Evolutionary conservation across 2,329 filamentous ascomycete species (phyloP).

Genomic region (Ophiocordyceps camponoti-saundersi): DNA sequence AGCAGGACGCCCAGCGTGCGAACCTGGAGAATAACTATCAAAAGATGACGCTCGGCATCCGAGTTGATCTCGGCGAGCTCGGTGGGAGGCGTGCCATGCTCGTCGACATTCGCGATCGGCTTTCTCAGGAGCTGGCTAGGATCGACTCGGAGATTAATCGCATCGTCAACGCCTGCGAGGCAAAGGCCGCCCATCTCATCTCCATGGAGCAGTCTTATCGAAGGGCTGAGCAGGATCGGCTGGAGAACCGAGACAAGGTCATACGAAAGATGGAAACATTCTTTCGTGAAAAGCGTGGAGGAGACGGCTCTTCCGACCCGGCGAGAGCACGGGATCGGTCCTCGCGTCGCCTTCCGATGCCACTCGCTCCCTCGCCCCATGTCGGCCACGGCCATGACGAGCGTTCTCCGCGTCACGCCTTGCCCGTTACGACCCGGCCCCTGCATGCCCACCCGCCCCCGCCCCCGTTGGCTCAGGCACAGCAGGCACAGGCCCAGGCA

Average conservation of each 20-base stretch:
- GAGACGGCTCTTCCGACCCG: slow-evolving; percentile 4
- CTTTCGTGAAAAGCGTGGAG: slow-evolving; percentile 14
- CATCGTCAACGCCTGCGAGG: slow-evolving; percentile 12
- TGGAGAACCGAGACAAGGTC: slow-evolving; percentile 12
- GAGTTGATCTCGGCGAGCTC: slow-evolving; percentile 12
- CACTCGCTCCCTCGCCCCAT: not conserved
- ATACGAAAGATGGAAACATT: slow-evolving; percentile 15
- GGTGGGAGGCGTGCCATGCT: slow-evolving; percentile 12
- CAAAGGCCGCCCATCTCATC: slow-evolving; percentile 16
- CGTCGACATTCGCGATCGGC: slow-evolving; percentile 9
- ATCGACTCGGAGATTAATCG: slow-evolving; percentile 20
- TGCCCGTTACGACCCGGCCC: not conserved
- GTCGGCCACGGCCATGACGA: not conserved
- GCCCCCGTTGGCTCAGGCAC: not conserved
- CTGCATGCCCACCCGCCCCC: not conserved
- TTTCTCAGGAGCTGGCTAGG: slow-evolving; percentile 14
- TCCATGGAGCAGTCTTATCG: slow-evolving; percentile 15
- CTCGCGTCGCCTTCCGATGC: not conserved
- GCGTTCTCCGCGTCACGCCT: not conserved
- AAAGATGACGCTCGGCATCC: slow-evolving; percentile 9
- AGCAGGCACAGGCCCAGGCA: not conserved
- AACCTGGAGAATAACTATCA: slow-evolving; percentile 11
- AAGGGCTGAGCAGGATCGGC: slow-evolving; percentile 10
- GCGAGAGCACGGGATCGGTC: not conserved
- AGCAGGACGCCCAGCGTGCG: slow-evolving; percentile 8